Conservation (phyloP, 805 yeast genomes). For the Debaryomyces tyrocola region DNA sequence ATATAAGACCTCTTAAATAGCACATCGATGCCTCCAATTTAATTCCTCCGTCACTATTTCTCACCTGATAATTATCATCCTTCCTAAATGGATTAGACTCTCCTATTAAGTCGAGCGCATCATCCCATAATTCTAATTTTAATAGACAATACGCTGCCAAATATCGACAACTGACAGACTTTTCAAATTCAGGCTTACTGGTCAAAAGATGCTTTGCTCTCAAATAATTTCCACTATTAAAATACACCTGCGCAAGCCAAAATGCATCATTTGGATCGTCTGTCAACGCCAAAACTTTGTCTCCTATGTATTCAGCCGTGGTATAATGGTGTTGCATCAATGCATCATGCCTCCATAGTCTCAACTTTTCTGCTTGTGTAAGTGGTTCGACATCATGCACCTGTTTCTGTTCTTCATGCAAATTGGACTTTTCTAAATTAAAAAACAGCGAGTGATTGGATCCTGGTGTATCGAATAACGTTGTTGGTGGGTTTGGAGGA, state of each 20-base stretch:
- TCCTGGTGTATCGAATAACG: conserved; percentile 45
- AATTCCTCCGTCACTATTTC: conserved; percentile 76
- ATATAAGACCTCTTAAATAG: conserved; percentile 79
- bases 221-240: conserved; percentile 69
- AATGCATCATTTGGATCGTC: conserved; percentile 91
- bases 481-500: conserved; percentile 48
- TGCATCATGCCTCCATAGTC: conserved; percentile 94
- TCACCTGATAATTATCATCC: conserved; percentile 38
- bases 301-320: conserved; percentile 90
- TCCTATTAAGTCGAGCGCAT: conserved; percentile 83
- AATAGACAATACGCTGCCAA: conserved; percentile 73
- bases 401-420: conserved; percentile 8
- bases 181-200: conserved; percentile 51
- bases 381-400: conserved; percentile 37
- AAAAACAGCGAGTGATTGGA: conserved; percentile 40
- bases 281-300: conserved; percentile 81
- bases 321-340: conserved; percentile 85
- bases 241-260: conserved; percentile 92
- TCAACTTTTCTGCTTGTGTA: conserved; percentile 79
- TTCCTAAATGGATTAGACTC: conserved; percentile 72
- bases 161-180: conserved; percentile 75
- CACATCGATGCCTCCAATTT: conserved; percentile 86
- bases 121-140: conserved; percentile 78
- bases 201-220: conserved; percentile 74
- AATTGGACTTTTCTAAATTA: conserved; percentile 22